phyloP scores from a whole-genome alignment of 2,329 filamentous ascomycete genomes.

The Colletotrichum sansevieriae region DNA sequence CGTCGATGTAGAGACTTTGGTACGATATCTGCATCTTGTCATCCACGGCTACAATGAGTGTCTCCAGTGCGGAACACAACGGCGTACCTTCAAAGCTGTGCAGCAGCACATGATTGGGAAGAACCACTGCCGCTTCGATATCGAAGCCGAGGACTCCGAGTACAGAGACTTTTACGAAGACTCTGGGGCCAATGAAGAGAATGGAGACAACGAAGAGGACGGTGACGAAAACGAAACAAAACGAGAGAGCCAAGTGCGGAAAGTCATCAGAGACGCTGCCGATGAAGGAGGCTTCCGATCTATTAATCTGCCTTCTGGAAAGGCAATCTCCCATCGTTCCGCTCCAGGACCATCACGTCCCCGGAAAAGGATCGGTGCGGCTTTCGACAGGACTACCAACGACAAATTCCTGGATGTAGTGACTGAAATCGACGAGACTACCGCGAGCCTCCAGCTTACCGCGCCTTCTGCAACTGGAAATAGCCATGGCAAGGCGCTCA shows the following conservation, averaged over 20 bases:
- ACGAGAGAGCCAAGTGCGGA: background rate
- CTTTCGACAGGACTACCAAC: too few relatives aligned
- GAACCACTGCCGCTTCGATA: constrained; percentile 61
- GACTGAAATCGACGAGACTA: background rate
- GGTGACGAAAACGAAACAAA: background rate
- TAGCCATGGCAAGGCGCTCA: constrained; percentile 1
- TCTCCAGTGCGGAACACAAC: constrained; percentile 61
- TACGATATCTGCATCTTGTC: constrained; percentile 62
- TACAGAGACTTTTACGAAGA: constrained; percentile 57
- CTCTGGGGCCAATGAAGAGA: constrained; percentile 1
- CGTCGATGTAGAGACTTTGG: constrained; percentile 61
- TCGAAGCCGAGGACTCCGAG: constrained; percentile 52
- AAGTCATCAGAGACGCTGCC: constrained; percentile 17
- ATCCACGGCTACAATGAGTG: constrained; percentile 64
- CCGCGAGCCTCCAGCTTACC: constrained; percentile 10
- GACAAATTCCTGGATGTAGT: background rate
- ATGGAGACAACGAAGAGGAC: background rate
- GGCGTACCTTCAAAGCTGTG: constrained; percentile 57
- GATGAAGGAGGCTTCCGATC: constrained; percentile 46
- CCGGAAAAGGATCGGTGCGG: background rate
- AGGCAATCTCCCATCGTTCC: constrained; percentile 49
- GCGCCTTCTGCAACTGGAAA: background rate
- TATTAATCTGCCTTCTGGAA: constrained; percentile 53
- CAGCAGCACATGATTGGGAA: constrained; percentile 66
- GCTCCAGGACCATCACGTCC: constrained; percentile 1